These are phyloP conservation scores for Furcasterigmium furcatum DNA, from an alignment of 2,329 filamentous ascomycete species.

Conservation along the genomic window DNA sequence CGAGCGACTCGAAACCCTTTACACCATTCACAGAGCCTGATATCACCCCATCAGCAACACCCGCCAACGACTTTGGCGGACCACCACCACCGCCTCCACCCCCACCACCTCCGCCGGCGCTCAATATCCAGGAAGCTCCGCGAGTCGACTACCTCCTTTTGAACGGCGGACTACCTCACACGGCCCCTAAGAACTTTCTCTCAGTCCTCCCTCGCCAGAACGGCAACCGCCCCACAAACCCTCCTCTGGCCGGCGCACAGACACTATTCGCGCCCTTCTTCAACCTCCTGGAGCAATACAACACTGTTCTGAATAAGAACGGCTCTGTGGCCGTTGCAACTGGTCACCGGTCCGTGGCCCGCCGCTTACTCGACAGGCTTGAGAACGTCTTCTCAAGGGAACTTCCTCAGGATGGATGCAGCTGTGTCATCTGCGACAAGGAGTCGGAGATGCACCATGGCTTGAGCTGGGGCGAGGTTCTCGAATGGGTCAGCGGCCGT, in stretches of 20 bases:
- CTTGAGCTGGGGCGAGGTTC: conserved; percentile 90
- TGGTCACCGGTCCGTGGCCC: conserved; percentile 90
- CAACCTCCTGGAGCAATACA: conserved; percentile 81
- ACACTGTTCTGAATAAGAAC: conserved; percentile 73
- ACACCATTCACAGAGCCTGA: conserved; percentile 31
- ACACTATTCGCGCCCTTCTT: conserved; percentile 81
- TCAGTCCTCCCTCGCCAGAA: conserved; percentile 57
- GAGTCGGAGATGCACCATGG: conserved; percentile 62
- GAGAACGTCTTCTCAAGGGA: conserved; percentile 94
- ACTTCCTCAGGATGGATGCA: conserved; percentile 80
- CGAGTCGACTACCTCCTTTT: conserved; percentile 90
- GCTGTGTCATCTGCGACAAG: conserved; percentile 77
- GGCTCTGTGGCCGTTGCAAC: conserved; percentile 94
- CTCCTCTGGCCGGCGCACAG: conserved; percentile 64
- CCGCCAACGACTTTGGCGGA: conserved; percentile 30
- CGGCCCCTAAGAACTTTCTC: conserved; percentile 72
- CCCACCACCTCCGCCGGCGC: conserved; percentile 73
- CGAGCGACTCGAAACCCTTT: conserved; percentile 31
- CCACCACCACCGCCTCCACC: conserved; percentile 47
- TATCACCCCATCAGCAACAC: conserved; percentile 33
- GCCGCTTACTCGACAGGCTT: conserved; percentile 81
- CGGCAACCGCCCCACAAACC: conserved; percentile 57
- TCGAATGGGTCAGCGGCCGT: conserved; percentile 88
- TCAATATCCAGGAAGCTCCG: conserved; percentile 68
- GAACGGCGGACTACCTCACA: conserved; percentile 74